Evolutionary conservation across 2,329 filamentous ascomycete species (phyloP).

Genomic region (Rutstroemia sydowiana): DNA sequence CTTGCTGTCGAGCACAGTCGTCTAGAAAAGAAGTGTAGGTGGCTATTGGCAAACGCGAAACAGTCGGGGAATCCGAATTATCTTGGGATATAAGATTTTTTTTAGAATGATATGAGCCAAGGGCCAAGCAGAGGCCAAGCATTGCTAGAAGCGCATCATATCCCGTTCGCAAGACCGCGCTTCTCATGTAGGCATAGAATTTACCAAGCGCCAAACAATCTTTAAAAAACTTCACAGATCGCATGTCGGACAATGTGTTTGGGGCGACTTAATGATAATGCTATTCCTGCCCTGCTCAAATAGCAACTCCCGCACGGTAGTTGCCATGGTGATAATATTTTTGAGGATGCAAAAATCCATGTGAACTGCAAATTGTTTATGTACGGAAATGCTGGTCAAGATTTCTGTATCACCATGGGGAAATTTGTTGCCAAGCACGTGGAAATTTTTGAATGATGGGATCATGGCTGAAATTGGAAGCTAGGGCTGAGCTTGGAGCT

Average conservation of each 20-base stretch:
- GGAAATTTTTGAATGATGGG: constrained; percentile 12
- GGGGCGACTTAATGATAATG: constrained; percentile 25
- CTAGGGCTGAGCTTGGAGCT: no score
- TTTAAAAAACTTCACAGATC: constrained; percentile 7
- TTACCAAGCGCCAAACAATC: neutral
- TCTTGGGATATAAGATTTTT: neutral
- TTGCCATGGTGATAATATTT: constrained; percentile 13
- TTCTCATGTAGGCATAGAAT: neutral
- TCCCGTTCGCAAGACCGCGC: neutral
- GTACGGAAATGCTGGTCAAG: constrained; percentile 17
- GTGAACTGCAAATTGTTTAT: no score
- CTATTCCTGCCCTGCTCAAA: constrained; percentile 28
- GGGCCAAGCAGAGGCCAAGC: constrained; percentile 5
- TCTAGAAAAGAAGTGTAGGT: constrained; percentile 17
- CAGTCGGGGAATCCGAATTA: neutral
- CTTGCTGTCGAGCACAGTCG: constrained; percentile 19
- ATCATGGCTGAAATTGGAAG: no score
- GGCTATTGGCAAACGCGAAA: neutral
- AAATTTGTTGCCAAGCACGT: constrained; percentile 13
- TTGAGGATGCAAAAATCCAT: constrained; percentile 12
- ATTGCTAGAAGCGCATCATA: constrained; percentile 1
- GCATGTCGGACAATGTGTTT: constrained; percentile 18
- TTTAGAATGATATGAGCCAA: neutral
- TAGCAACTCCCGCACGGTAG: constrained; percentile 17
- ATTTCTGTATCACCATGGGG: constrained; percentile 14